Percentiles rank a stretch among this genome's conserved stretches.
Evolutionary conservation across 768 basidiomycete species (phyloP).

Genomic region (Gloeostereum incarnatum): DNA sequence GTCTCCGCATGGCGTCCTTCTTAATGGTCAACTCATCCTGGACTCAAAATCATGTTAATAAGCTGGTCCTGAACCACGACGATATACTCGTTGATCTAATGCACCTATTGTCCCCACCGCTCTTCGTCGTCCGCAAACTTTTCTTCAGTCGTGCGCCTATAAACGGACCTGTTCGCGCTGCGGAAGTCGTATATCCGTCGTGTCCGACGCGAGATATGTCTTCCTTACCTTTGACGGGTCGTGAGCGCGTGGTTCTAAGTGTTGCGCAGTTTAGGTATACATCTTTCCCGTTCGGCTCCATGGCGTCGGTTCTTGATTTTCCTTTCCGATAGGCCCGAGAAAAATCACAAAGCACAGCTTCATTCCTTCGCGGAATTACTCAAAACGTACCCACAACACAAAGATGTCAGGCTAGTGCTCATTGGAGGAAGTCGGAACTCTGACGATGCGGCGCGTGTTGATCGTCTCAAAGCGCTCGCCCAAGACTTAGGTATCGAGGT

Average conservation of each 20-base stretch:
- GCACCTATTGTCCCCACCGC: conserved; percentile 31
- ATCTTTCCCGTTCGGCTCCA: background rate
- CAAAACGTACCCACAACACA: conserved; percentile 48
- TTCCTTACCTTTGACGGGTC: conserved; percentile 37
- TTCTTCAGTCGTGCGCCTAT: conserved; percentile 11
- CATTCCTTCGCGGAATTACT: conserved; percentile 57
- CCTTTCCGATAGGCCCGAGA: conserved; percentile 64
- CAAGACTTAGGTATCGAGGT: conserved; percentile 59
- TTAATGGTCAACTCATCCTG: conserved; percentile 94
- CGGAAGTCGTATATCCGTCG: conserved; percentile 77
- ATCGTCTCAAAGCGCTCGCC: conserved; percentile 47
- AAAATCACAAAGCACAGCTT: conserved; percentile 81
- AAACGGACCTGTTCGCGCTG: conserved; percentile 5
- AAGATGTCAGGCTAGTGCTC: conserved; percentile 53
- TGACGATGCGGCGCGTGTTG: conserved; percentile 64
- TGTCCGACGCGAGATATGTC: conserved; percentile 78
- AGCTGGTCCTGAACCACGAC: conserved; percentile 53
- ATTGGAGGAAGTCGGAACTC: conserved; percentile 82
- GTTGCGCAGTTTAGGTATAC: conserved; percentile 85
- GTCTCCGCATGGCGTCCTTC: conserved; percentile 65
- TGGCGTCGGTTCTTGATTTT: background rate
- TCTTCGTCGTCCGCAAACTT: conserved; percentile 20
- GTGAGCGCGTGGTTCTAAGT: conserved; percentile 68
- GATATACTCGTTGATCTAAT: conserved; percentile 39
- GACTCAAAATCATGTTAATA: conserved; percentile 82